Evolutionary conservation across 2,329 filamentous ascomycete species (phyloP).

Genomic region (Epichloe gansuensis): DNA sequence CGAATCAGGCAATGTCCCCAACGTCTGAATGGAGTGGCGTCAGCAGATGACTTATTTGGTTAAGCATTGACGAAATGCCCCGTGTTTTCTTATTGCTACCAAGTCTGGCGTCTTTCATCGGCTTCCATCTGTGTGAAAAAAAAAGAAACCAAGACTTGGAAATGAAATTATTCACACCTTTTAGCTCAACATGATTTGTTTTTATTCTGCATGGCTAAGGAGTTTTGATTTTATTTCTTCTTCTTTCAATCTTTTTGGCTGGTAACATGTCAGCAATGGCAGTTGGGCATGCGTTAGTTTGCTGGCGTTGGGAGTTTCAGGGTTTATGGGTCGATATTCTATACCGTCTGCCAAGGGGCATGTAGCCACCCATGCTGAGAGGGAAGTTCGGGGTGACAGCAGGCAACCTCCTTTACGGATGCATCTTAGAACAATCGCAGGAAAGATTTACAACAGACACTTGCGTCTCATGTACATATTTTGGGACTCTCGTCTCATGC

Average conservation of each 20-base stretch:
- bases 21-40: background rate
- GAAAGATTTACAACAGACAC: too few relatives aligned
- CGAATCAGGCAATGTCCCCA: background rate
- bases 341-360: background rate
- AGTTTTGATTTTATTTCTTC: background rate
- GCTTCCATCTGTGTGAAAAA: too few relatives aligned
- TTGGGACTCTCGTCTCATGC: too few relatives aligned
- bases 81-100: background rate
- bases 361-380: too few relatives aligned
- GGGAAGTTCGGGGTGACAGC: background rate
- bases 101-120: too few relatives aligned
- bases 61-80: too few relatives aligned
- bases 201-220: constrained; percentile 1
- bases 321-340: background rate
- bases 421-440: too few relatives aligned
- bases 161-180: background rate
- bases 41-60: background rate
- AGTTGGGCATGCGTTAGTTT: background rate
- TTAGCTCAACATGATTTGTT: background rate
- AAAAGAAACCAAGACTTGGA: too few relatives aligned
- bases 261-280: too few relatives aligned
- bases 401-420: background rate
- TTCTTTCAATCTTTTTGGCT: background rate
- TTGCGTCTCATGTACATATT: too few relatives aligned
- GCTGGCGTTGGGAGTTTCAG: background rate